Percentiles rank a stretch among this genome's conserved stretches.
Evolutionary conservation across 2,329 filamentous ascomycete species (phyloP).

Genomic region (Claviceps sp.): DNA sequence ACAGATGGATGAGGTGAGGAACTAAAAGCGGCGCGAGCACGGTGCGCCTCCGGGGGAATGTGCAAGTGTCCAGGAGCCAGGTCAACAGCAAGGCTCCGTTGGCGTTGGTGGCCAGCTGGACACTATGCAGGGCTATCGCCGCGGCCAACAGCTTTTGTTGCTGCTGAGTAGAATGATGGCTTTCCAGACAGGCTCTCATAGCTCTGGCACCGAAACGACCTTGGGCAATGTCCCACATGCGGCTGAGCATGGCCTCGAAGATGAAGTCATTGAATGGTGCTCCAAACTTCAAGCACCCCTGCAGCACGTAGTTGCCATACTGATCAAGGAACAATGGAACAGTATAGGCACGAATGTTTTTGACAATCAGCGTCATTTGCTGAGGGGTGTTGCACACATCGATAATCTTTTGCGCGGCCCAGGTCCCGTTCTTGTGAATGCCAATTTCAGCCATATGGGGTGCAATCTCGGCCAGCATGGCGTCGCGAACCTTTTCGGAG

Average conservation of each 20-base stretch:
- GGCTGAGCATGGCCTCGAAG: slow-evolving; percentile 90
- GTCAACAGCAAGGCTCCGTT: slow-evolving; percentile 90
- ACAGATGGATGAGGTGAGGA: slow-evolving; percentile 84
- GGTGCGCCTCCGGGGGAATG: slow-evolving; percentile 79
- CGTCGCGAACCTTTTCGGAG: slow-evolving; percentile 77
- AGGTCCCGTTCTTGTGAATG: slow-evolving; percentile 97
- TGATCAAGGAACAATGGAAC: slow-evolving; percentile 91
- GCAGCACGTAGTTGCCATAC: slow-evolving; percentile 95
- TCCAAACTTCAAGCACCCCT: slow-evolving; percentile 89
- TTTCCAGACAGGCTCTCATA: slow-evolving; percentile 93
- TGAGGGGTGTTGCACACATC: slow-evolving; percentile 77
- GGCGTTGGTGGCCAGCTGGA: slow-evolving; percentile 88
- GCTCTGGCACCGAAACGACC: slow-evolving; percentile 89
- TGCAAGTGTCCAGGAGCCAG: slow-evolving; percentile 98
- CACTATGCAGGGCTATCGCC: slow-evolving; percentile 89
- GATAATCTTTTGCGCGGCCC: slow-evolving; percentile 98
- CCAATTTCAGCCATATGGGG: slow-evolving; percentile 94
- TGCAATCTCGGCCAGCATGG: slow-evolving; percentile 77
- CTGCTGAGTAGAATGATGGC: slow-evolving; percentile 86
- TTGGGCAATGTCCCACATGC: slow-evolving; percentile 86
- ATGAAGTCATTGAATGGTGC: slow-evolving; percentile 88
- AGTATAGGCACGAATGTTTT: slow-evolving; percentile 72
- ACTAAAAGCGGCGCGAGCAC: slow-evolving; percentile 86
- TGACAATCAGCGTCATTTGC: slow-evolving; percentile 75
- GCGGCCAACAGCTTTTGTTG: slow-evolving; percentile 92